Evolutionary conservation across 352 stramenopile species (phyloP), one percentile per base, ranked within the genome.

Genomic region (Phytopythium litorale): DNA sequence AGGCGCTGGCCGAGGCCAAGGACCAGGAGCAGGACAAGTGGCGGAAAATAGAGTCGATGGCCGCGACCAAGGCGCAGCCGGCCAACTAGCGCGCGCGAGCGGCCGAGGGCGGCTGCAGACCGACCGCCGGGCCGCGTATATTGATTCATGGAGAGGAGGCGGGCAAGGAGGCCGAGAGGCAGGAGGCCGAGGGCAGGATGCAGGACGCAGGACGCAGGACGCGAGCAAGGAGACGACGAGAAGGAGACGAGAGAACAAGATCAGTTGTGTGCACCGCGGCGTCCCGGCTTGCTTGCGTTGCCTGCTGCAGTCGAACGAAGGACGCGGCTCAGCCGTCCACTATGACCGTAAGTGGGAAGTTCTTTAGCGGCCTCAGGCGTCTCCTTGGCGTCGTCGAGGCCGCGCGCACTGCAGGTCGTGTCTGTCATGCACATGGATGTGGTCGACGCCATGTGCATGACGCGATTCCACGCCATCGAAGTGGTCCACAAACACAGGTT

Each of bases 1-100:
- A 93, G 60, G 63, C 78, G 11, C 60, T 78, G 66, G 76, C 66
- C 52, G 84, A 92, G 50, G 76, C 81, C 62, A 89, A 88, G 60
- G 81, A 87, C 46, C 90, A 88, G 57, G 83, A 97, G 58, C 69
- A 87, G 40, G 87, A 96, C 51, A 94, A 96, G 66, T 98, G 94
- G 94, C 82, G 89, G 68, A 91, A 91, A 70, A 97, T 98, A 92
- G 91, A 98, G 80, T 76, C 86, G 62, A 76, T 97, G 78, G 92
- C 90, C 63, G 79, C 78, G 54, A 68, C 75, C 50, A 96, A 96
- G 58, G 66, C 79, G 68, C 56, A 68, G 32, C 68, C 66, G 70
- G 72, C 73, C 72, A 79, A 51, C 54, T 60, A 60, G 37, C 37
- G 28, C 6, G 35, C 21, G 38, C 15, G 40, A 6, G 48, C 48